Percentiles rank a stretch among this genome's conserved stretches.
phyloP scores from a whole-genome alignment of 2,329 filamentous ascomycete genomes.

The Microcyclospora tardicrescens region DNA sequence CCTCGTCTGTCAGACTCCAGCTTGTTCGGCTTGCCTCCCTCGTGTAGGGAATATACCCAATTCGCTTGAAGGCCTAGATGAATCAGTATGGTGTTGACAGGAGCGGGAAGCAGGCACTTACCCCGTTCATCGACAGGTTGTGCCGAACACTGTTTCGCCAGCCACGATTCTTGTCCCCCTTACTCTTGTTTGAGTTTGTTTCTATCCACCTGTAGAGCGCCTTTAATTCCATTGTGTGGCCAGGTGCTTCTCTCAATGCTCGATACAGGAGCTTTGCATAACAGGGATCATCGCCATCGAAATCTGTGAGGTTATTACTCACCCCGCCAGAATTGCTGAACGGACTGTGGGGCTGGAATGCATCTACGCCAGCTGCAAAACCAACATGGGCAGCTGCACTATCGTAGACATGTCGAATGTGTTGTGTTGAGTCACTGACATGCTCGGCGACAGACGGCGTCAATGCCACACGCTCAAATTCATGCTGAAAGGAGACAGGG shows the following conservation, averaged over 20 bases:
- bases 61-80: constrained; percentile 17
- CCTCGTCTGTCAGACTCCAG: constrained; percentile 64
- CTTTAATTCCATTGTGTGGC: constrained; percentile 62
- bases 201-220: constrained; percentile 88
- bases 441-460: no score
- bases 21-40: background rate
- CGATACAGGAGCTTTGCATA: constrained; percentile 74
- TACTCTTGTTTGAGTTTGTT: constrained; percentile 64
- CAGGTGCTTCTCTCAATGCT: constrained; percentile 55
- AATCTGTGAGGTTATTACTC: constrained; percentile 4
- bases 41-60: constrained; percentile 24
- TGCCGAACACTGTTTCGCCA: constrained; percentile 96
- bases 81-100: background rate
- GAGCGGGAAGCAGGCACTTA: constrained; percentile 36
- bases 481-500: no score
- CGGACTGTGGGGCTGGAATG: no score
- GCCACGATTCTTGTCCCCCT: constrained; percentile 43
- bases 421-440: no score
- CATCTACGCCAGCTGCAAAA: no score
- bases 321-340: constrained; percentile 7
- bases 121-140: constrained; percentile 89
- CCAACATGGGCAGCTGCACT: no score
- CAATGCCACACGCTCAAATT: no score
- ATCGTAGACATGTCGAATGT: no score
- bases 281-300: constrained; percentile 15